phyloP scores from a whole-genome alignment of 148 eudicot genomes.

The Mesembryanthemum crystallinum region DNA sequence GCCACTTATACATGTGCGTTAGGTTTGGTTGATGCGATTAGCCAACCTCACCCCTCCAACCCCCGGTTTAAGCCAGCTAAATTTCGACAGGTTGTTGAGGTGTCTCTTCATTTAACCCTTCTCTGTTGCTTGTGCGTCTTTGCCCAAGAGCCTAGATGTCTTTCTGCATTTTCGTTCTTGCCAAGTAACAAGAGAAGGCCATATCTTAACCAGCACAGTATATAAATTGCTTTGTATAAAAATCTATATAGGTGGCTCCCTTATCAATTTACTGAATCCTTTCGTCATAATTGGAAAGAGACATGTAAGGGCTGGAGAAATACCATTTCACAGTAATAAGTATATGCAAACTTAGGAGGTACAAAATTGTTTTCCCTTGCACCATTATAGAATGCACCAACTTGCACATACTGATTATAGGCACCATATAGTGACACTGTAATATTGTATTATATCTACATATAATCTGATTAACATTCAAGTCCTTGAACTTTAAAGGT shows the following conservation, averaged over 20 bases:
- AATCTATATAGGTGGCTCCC: background rate
- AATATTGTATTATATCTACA: background rate
- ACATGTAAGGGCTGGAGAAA: background rate
- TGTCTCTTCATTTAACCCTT: background rate
- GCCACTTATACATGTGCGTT: background rate
- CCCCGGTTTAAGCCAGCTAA: background rate
- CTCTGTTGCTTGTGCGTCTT: slow-evolving; percentile 9
- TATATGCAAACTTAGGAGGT: background rate
- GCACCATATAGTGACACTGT: background rate
- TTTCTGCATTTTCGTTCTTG: background rate
- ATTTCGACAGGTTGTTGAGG: background rate
- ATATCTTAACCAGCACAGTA: no score
- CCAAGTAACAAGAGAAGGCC: background rate
- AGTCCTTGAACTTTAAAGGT: slow-evolving; percentile 15
- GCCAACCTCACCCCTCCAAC: background rate
- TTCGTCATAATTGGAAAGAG: background rate
- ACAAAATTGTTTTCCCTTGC: background rate
- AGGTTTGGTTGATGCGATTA: background rate
- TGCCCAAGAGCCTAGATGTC: background rate
- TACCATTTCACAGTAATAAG: background rate
- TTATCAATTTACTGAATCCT: background rate
- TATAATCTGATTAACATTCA: slow-evolving; percentile 1
- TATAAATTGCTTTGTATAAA: no score
- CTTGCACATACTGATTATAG: background rate
- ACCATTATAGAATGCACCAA: background rate